Evolutionary conservation across 2,329 filamentous ascomycete species (phyloP).

Genomic region (Colletotrichum sp.): DNA sequence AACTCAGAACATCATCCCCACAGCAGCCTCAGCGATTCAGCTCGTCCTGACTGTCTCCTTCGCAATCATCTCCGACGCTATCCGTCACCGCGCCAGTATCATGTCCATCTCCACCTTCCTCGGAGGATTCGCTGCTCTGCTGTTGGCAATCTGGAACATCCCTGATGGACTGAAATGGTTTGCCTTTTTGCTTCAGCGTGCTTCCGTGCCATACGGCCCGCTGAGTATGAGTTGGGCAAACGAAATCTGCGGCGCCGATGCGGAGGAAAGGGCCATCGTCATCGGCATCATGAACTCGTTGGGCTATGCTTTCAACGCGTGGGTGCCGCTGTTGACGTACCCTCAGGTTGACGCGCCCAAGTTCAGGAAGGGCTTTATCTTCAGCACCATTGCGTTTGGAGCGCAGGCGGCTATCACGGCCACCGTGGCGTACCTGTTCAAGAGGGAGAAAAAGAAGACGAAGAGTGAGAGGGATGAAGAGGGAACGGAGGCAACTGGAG

Average conservation of each 20-base stretch:
- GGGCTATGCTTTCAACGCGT: constrained; percentile 55
- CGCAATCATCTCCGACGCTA: constrained; percentile 12
- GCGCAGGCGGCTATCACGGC: constrained; percentile 5
- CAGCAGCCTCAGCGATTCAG: constrained; percentile 10
- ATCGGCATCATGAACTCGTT: constrained; percentile 18
- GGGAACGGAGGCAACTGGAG: background rate
- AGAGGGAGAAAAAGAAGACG: background rate
- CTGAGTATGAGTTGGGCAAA: constrained; percentile 19
- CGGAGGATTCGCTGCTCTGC: constrained; percentile 25
- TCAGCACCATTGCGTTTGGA: constrained; percentile 24
- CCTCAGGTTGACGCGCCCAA: constrained; percentile 47
- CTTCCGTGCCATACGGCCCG: constrained; percentile 9
- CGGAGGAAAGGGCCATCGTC: constrained; percentile 15
- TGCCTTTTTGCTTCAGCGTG: constrained; percentile 45
- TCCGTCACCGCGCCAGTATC: constrained; percentile 8
- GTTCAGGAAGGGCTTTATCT: constrained; percentile 47
- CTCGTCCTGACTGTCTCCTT: constrained; percentile 14
- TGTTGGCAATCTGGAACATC: constrained; percentile 61
- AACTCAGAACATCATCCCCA: constrained; percentile 13
- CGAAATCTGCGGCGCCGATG: constrained; percentile 16
- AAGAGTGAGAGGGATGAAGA: background rate
- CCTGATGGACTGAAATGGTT: constrained; percentile 60
- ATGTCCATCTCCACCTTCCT: constrained; percentile 19
- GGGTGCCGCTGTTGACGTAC: constrained; percentile 60
- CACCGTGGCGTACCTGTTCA: background rate